Percentiles rank a stretch among this genome's conserved stretches.
These are phyloP conservation scores for Podila clonocystis DNA, from an alignment of 192 early-diverging fungal species.

Conservation along the genomic window DNA sequence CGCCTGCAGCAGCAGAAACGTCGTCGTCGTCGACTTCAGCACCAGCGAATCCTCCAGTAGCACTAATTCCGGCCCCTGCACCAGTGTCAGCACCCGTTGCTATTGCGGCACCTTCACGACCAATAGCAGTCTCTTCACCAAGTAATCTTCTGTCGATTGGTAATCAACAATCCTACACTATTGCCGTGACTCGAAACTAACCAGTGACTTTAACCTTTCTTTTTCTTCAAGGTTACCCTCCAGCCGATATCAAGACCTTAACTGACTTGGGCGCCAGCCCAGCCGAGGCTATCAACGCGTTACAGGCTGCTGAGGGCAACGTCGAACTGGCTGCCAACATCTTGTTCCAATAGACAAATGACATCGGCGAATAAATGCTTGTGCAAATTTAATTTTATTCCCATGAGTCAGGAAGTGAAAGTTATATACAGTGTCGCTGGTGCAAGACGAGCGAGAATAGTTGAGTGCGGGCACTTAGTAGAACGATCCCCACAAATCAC, in stretches of 20 bases:
- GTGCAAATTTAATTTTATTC: no score
- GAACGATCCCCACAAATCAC: conserved; percentile 3
- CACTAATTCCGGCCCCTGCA: conserved; percentile 33
- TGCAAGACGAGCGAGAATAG: background rate
- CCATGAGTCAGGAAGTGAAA: no score
- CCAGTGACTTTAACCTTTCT: background rate
- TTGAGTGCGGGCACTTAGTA: background rate
- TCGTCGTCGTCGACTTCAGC: conserved; percentile 21
- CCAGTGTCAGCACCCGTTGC: conserved; percentile 17
- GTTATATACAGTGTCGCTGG: no score
- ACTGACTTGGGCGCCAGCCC: conserved; percentile 83
- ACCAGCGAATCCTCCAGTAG: conserved; percentile 29
- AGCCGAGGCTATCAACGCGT: conserved; percentile 79
- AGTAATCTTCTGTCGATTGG: background rate
- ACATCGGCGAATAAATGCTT: no score
- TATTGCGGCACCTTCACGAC: background rate
- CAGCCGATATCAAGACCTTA: conserved; percentile 75
- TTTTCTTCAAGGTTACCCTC: conserved; percentile 55
- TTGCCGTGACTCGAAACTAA: background rate
- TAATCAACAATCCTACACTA: background rate
- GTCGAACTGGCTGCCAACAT: conserved; percentile 87
- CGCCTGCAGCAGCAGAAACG: conserved; percentile 4
- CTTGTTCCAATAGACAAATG: conserved; percentile 68
- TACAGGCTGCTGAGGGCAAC: conserved; percentile 86
- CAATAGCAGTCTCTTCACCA: background rate